A percentile compares a stretch with the other conserved stretches of the same genome.
Evolutionary conservation across 2,329 filamentous ascomycete species (phyloP).

Genomic region (Ambrosiella cleistominuta): DNA sequence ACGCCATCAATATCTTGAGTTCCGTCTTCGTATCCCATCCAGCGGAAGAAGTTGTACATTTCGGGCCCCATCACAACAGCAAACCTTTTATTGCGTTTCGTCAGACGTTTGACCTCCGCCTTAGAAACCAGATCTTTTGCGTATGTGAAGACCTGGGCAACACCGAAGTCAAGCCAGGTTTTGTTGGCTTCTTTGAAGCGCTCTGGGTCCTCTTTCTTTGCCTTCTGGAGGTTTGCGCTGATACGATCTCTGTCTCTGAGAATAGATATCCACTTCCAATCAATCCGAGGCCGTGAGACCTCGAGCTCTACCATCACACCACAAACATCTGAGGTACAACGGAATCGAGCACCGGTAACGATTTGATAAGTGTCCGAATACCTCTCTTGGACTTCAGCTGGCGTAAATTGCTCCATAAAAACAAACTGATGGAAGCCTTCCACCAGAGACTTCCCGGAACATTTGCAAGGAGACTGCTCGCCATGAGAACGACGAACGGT

Average conservation of each 20-base stretch:
- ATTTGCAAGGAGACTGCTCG: constrained; percentile 11
- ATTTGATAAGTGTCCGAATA: constrained; percentile 10
- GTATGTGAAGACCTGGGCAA: constrained; percentile 32
- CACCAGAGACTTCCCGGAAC: constrained; percentile 4
- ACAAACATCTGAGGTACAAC: constrained; percentile 11
- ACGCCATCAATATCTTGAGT: constrained; percentile 23
- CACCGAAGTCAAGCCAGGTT: constrained; percentile 24
- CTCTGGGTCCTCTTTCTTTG: constrained; percentile 28
- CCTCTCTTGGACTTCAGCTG: constrained; percentile 2
- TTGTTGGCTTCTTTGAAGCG: constrained; percentile 29
- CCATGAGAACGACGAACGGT: constrained; percentile 4
- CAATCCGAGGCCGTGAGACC: constrained; percentile 32
- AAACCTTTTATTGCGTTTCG: constrained; percentile 39
- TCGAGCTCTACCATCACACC: constrained; percentile 21
- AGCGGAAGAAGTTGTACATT: constrained; percentile 30
- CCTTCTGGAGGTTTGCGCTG: constrained; percentile 21
- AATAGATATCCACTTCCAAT: constrained; percentile 24
- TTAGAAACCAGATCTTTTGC: constrained; percentile 30
- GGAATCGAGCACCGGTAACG: constrained; percentile 12
- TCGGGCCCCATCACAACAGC: constrained; percentile 34
- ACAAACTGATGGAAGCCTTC: constrained; percentile 13
- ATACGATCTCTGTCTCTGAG: constrained; percentile 31
- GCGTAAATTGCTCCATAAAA: constrained; percentile 8
- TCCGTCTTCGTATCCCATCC: constrained; percentile 31
- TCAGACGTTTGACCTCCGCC: constrained; percentile 28